phyloP scores from a whole-genome alignment of 1,139 yeast genomes.

The Saccharomyces pastorianus region DNA sequence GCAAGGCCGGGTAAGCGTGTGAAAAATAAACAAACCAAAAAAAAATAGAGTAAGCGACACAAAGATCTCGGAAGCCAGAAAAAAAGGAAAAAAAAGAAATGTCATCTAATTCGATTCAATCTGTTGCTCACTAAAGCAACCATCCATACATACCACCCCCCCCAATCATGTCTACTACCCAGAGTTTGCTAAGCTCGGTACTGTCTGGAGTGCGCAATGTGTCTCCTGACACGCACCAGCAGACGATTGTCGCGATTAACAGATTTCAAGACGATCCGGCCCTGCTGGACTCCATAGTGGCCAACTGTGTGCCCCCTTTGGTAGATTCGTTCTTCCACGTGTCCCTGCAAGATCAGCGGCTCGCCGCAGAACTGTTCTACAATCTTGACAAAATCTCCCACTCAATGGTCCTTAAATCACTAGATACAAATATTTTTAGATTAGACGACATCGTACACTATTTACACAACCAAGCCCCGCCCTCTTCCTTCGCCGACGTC shows the following conservation, averaged over 20 bases:
- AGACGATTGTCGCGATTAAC: not conserved
- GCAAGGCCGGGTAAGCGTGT: not conserved
- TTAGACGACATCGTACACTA: not conserved
- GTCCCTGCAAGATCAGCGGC: not conserved
- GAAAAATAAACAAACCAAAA: not conserved
- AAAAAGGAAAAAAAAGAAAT: too few species aligned
- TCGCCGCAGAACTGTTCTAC: not conserved
- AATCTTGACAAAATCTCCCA: not conserved
- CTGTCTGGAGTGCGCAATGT: not conserved
- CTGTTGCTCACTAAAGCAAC: not conserved
- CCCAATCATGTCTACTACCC: not conserved
- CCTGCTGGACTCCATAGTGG: not conserved
- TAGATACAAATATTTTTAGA: not conserved
- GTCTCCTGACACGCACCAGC: not conserved
- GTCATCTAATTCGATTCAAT: too few species aligned
- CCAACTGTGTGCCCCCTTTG: not conserved
- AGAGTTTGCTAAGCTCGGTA: not conserved
- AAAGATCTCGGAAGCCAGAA: too few species aligned
- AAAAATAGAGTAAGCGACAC: too few species aligned
- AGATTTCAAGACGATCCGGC: not conserved
- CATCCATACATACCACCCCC: too few species aligned
- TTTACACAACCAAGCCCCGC: not conserved
- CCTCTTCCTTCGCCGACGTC: not conserved
- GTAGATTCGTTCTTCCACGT: not conserved
- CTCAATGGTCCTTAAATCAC: not conserved